A percentile compares a stretch with the other conserved stretches of the same genome.
phyloP scores from a whole-genome alignment of 345 rosid species.

The Trapa bicornis region DNA sequence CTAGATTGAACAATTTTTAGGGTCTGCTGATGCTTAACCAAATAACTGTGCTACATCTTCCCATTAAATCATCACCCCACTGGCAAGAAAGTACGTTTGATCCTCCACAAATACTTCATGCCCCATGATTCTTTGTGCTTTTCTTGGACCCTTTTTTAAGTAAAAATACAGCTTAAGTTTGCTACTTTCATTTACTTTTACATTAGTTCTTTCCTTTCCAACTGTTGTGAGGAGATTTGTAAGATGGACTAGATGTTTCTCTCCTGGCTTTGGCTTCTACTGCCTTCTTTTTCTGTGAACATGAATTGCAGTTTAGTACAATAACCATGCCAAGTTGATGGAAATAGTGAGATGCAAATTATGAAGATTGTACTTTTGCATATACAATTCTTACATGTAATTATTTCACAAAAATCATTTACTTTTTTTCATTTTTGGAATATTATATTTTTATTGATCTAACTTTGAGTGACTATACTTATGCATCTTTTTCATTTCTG shows the following conservation, averaged over 20 bases:
- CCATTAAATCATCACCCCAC: too few relatives aligned
- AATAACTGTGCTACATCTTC: not conserved
- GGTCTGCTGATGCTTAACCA: too few relatives aligned
- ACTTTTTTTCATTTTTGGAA: not conserved
- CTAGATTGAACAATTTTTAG: too few relatives aligned
- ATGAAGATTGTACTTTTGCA: not conserved
- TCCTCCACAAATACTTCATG: not conserved
- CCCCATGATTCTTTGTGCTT: not conserved
- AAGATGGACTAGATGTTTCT: not conserved
- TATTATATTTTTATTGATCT: too few relatives aligned
- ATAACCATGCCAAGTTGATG: too few relatives aligned
- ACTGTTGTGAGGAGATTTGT: not conserved
- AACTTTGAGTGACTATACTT: too few relatives aligned
- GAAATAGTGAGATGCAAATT: not conserved
- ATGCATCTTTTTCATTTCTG: too few relatives aligned
- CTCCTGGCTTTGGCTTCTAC: not conserved
- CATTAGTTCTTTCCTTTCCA: not conserved
- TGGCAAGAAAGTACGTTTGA: not conserved
- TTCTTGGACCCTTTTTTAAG: not conserved
- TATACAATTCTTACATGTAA: not conserved
- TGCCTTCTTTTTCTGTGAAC: not conserved
- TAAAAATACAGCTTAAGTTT: too few relatives aligned
- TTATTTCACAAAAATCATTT: not conserved
- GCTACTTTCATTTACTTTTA: too few relatives aligned
- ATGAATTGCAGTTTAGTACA: not conserved